Evolutionary conservation across 2,329 filamentous ascomycete genomes (phyloP), one percentile per base, ranked within the genome.

Genomic region (Fusarium secorum): DNA sequence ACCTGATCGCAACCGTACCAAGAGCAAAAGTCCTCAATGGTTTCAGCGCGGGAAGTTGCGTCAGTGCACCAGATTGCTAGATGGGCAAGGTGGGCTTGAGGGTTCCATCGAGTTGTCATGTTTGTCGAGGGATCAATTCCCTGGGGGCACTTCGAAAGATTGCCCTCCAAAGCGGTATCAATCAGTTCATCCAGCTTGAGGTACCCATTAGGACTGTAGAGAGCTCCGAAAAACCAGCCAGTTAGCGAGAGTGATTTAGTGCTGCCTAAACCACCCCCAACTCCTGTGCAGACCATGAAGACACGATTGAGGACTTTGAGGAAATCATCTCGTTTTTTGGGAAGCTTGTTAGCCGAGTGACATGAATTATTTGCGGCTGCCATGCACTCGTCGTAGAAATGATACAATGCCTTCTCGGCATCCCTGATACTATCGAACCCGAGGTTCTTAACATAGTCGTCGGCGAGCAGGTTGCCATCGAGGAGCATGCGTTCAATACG

Each of bases 401-500:
- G 48, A 30, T 22, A 2, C 22, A 66, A 26, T 1, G 63, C 14
- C 2, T 20, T 14, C 8, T 52, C 24, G 4, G 54, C 22, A 1
- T 66, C 62, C 6, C 3, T 11, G 1, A 7, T 6, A 8, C 35
- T 1, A 1, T 11, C 3, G 0, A 26, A 2, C 14, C 41, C 35
- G 1, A 41, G 7, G 11, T 9, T 18, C 4, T 41, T 15, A 5
- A n/a, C 20, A 22, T 60, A 75, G 22, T 70, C 68, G 7, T 66
- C 63, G 18, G 57, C 71, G 6, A 64, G 44, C 3, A 69, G 28
- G 3, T 68, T 69, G 24, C 38, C 38, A 49, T 77, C 66, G 60
- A 76, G 52, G 10, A 76, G 11, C 11, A 76, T 55, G 7, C 58
- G 60, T 1, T 44, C 73, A 5, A 76, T 36, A 4, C 72, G 72